Evolutionary conservation across 2,329 filamentous ascomycete species (phyloP), one percentile per base, ranked within the genome.

Genomic region (Diaporthe helianthi): DNA sequence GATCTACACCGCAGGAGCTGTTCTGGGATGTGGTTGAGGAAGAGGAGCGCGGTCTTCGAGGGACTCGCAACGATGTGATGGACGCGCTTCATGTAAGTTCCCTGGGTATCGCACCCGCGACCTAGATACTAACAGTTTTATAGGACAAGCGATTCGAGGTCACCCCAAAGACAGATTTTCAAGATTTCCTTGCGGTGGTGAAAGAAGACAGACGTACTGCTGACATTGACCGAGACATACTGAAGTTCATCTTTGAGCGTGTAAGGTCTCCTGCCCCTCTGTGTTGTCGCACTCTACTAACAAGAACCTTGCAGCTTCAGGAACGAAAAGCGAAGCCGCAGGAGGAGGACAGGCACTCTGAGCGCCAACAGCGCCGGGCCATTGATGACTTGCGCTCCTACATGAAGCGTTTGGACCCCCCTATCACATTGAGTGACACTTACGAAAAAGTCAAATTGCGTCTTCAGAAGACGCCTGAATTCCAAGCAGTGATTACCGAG

Each of bases 21-120:
- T 98, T 99, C 83, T 98, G 95, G 93, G 96, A 99, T 78, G 84
- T 94, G 58, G 86, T 98, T 31, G 96, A 98, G 78, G 94, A 97
- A 78, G 94, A 98, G 79, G 95, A 99, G 77, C 89, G 92, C 69
- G 90, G 91, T n/a, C 84, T 98, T 58, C 91, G 94, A 71, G 90
- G 89, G 61, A 90, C 91, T 60, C 87, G 93, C 71, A 97, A 96
- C 77, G 90, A 94, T 76, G 92, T 97, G 47, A 83, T 96, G 73
- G 94, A 97, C 81, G 93, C 96, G 74, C 86, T 97, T 74, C 93
- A 97, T 85, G 93, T 96, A 80, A 84, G 90, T 83, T 17, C 54
- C 46, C 53, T 19, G 29, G 19, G 24, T 53, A 31, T 19, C n/a
- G 24, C 8, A 47, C 26, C 9, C 5, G 31, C 70, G 74, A 65